Base-by-base conservation (phyloP, 306 rosid genomes). In the Crotalaria pallida region DNA sequence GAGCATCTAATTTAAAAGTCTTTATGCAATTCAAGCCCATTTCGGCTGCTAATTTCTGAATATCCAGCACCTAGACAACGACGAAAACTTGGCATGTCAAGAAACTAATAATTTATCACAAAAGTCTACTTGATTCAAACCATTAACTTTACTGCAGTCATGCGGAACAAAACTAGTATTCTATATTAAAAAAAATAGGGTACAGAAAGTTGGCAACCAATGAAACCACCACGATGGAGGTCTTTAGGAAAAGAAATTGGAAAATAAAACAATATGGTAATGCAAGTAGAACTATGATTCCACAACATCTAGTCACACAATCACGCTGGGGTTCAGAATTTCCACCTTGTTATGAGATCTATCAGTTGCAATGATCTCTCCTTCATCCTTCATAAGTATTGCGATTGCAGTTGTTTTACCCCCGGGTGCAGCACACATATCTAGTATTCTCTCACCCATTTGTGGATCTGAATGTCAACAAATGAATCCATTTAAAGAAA, bases 391-490 rank as follows among this genome's bases (percentile, higher is more conserved):
- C 96, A 94, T 94, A 40, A 90, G 96, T 55, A 84, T 88, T 56
- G 96, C 97, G 70, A 94, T 87, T 61, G 98, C 98, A 65, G 96
- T 94, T 66, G 97, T 90, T 84, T 94, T 94, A 58, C 98, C 98
- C 41, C 98, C 98, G 0, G 97, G 98, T 38, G 98, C 98, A 62
- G 98, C 98, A 86, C 98, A 94, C 97, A 94, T 84, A 84, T 94
- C 98, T 65, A 94, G 80, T 84, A 94, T 80, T 21, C 89, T 81
- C 53, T 90, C 98, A 49, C 96, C 97, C 77, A 31, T 88, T 78
- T 88, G 93, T 16, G 97, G 98, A 90, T 94, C 98, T 88, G 80
- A 69, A 70, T 64, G 53, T 13, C 41, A 62, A 3, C 78, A 71
- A 29, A 45, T 55, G 7, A 50, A 31, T 49, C 40, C 50, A 67